Conservation (phyloP, 352 stramenopile genomes). For the Halophytophthora batemanensis region DNA sequence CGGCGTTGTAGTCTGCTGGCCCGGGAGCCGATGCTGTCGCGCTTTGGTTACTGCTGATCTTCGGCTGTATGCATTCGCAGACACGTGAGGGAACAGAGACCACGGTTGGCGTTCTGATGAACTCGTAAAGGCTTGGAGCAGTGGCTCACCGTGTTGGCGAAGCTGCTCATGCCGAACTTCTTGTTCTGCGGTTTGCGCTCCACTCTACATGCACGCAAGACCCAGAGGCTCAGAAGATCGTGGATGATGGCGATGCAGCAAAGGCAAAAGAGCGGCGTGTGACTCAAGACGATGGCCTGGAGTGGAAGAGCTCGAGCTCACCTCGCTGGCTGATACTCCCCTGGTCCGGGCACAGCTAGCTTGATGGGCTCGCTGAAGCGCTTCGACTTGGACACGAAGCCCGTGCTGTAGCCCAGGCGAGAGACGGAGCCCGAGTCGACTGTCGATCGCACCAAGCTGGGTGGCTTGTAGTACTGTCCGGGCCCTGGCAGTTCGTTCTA, state of each 20-base stretch:
- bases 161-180: slow-evolving; percentile 69
- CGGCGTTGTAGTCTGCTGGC: slow-evolving; percentile 53
- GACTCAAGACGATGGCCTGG: too few relatives aligned
- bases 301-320: slow-evolving; percentile 13
- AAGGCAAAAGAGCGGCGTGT: too few relatives aligned
- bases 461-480: slow-evolving; percentile 64
- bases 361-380: slow-evolving; percentile 55
- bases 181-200: slow-evolving; percentile 53
- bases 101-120: too few relatives aligned
- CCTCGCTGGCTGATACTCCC: slow-evolving; percentile 59
- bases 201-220: slow-evolving; percentile 13
- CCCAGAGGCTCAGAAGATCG: neutral
- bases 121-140: too few relatives aligned
- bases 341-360: slow-evolving; percentile 53
- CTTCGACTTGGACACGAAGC: slow-evolving; percentile 78
- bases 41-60: slow-evolving; percentile 31
- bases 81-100: neutral
- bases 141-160: slow-evolving; percentile 50
- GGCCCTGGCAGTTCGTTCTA: slow-evolving; percentile 74
- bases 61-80: slow-evolving; percentile 17
- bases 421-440: slow-evolving; percentile 72
- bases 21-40: slow-evolving; percentile 26
- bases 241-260: neutral
- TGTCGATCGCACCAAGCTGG: slow-evolving; percentile 56
- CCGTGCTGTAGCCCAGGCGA: slow-evolving; percentile 64